Evolutionary conservation across 169 alveolate genomes (phyloP).

Genomic region (Plasmodium gallinaceum): DNA sequence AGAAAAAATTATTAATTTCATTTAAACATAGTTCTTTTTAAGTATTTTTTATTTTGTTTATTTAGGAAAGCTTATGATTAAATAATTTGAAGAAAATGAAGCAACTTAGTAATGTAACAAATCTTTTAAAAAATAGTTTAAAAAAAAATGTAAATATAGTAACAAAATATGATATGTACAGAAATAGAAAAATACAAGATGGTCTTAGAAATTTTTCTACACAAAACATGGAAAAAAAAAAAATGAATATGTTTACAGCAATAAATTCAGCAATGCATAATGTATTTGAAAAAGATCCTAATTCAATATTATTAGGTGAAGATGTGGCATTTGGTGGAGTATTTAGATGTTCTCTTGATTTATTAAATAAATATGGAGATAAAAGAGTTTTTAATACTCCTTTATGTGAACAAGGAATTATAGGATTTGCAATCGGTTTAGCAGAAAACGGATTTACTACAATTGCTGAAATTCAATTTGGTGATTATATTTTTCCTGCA

Average conservation of each 20-base stretch:
- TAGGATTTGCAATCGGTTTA: conserved; percentile 97
- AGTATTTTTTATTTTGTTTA: no score
- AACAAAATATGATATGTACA: conserved; percentile 4
- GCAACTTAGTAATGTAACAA: conserved; percentile 10
- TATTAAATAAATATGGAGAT: conserved; percentile 94
- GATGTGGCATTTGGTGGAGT: conserved; percentile 99
- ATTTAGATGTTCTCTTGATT: conserved; percentile 95
- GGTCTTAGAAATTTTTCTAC: conserved; percentile 16
- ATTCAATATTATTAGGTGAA: conserved; percentile 95
- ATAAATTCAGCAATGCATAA: conserved; percentile 94
- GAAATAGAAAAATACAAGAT: neutral
- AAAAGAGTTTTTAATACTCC: conserved; percentile 97
- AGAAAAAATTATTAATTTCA: no score
- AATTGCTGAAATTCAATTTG: conserved; percentile 98
- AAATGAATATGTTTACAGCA: conserved; percentile 94
- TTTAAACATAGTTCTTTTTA: no score
- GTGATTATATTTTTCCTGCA: conserved; percentile 98
- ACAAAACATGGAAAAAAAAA: conserved; percentile 63
- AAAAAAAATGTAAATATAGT: conserved; percentile 20
- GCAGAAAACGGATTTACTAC: conserved; percentile 94
- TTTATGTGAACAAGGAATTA: conserved; percentile 97
- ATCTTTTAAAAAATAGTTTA: conserved; percentile 24
- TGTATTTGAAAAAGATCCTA: conserved; percentile 92
- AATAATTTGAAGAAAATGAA: neutral
- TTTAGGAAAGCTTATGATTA: no score